A percentile compares a stretch with the other conserved stretches of the same genome.
Evolutionary conservation across 2,329 filamentous ascomycete genomes (phyloP).

Genomic region (Pseudogymnoascus sp.): DNA sequence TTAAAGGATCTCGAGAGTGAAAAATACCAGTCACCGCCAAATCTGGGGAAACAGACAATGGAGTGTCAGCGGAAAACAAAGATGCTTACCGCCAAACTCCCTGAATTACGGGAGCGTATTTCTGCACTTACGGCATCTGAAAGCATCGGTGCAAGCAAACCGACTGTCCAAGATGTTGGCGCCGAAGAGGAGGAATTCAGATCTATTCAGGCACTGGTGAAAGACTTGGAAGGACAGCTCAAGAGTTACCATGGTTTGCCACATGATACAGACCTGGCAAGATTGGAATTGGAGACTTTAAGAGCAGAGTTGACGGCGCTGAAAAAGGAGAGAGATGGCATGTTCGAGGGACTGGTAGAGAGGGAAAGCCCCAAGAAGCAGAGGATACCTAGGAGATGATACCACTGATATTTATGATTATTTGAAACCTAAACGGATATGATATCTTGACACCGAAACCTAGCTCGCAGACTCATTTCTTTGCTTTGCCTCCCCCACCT

Average conservation of each 20-base stretch:
- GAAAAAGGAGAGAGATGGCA: slow-evolving; percentile 55
- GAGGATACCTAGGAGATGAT: slow-evolving; percentile 28
- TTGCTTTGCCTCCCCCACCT: slow-evolving; percentile 51
- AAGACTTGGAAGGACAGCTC: slow-evolving; percentile 53
- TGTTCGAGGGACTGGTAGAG: slow-evolving; percentile 68
- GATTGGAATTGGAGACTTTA: slow-evolving; percentile 59
- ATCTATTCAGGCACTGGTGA: slow-evolving; percentile 48
- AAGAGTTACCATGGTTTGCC: slow-evolving; percentile 64
- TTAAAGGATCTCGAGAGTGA: slow-evolving; percentile 36
- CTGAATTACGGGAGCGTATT: slow-evolving; percentile 55
- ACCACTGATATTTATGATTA: not conserved
- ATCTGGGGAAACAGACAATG: slow-evolving; percentile 61
- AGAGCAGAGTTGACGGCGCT: slow-evolving; percentile 55
- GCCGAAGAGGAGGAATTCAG: slow-evolving; percentile 51
- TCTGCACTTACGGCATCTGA: slow-evolving; percentile 28
- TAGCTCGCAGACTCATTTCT: slow-evolving; percentile 5
- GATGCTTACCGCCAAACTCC: slow-evolving; percentile 54
- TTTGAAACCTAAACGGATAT: slow-evolving; percentile 1
- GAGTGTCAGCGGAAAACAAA: slow-evolving; percentile 66
- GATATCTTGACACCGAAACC: not conserved
- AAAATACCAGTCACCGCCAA: slow-evolving; percentile 45
- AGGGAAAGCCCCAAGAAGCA: slow-evolving; percentile 44
- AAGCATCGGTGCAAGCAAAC: slow-evolving; percentile 18
- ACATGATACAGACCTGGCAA: slow-evolving; percentile 59
- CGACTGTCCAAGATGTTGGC: slow-evolving; percentile 50